Conservation (phyloP, 495 filamentous ascomycete genomes). For the Bacidia gigantensis region DNA sequence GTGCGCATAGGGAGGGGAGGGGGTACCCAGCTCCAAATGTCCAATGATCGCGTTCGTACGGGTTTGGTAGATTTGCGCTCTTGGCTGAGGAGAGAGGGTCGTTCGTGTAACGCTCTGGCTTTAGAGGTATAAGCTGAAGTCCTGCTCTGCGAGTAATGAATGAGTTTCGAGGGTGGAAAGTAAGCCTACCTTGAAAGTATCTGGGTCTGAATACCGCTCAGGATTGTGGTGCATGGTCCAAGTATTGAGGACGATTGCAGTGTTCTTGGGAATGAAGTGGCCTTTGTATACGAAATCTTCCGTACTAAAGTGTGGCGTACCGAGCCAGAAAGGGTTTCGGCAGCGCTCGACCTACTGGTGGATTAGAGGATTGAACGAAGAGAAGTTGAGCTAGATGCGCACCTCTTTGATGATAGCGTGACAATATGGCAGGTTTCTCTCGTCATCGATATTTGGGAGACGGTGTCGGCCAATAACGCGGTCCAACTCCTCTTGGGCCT, state of each 20-base stretch:
- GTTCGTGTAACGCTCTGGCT: not conserved
- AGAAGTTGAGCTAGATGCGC: conserved; percentile 29
- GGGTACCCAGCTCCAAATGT: not conserved
- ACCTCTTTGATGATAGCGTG: conserved; percentile 31
- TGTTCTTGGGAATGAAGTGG: conserved; percentile 33
- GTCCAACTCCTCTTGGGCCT: conserved; percentile 45
- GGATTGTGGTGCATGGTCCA: conserved; percentile 1
- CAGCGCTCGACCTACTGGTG: too few species aligned
- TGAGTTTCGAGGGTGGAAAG: too few species aligned
- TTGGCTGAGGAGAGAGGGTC: not conserved
- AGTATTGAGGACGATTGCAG: conserved; percentile 20
- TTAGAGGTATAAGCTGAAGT: too few species aligned
- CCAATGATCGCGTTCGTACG: not conserved
- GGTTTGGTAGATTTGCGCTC: not conserved
- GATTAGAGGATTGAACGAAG: too few species aligned
- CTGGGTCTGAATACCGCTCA: not conserved
- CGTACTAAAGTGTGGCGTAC: conserved; percentile 39
- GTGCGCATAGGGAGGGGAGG: too few species aligned
- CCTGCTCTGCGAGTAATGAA: too few species aligned
- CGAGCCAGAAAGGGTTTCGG: conserved; percentile 3
- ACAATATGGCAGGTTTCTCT: conserved; percentile 27
- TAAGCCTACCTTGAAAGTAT: too few species aligned
- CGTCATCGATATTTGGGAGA: conserved; percentile 25
- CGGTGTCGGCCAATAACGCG: conserved; percentile 27
- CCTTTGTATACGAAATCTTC: conserved; percentile 34